phyloP scores from a whole-genome alignment of 208 protist genomes.

The Spironucleus salmonicida region DNA sequence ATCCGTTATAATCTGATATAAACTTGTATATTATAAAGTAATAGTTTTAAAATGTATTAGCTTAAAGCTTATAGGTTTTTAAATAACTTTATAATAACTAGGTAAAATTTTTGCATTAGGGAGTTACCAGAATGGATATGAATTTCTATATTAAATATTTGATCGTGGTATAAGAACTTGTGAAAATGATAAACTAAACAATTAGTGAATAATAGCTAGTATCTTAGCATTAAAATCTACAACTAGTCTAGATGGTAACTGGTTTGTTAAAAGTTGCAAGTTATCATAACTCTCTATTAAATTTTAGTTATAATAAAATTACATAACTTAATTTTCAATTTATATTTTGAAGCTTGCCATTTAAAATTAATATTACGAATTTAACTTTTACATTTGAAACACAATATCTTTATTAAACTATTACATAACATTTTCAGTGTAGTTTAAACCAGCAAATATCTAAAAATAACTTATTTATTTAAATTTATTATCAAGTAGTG shows the following conservation, averaged over 20 bases:
- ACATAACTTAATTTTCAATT: too few species aligned
- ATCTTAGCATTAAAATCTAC: neutral
- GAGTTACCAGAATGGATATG: neutral
- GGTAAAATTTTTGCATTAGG: neutral
- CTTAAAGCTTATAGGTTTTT: neutral
- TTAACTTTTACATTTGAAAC: too few species aligned
- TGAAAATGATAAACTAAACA: neutral
- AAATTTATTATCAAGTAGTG: too few species aligned
- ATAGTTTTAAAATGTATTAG: neutral
- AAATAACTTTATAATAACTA: neutral
- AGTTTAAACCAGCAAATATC: too few species aligned
- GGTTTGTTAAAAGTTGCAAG: neutral
- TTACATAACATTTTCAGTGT: too few species aligned
- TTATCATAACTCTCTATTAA: neutral
- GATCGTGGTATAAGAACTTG: neutral
- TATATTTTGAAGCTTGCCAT: too few species aligned
- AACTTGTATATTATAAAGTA: neutral
- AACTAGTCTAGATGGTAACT: neutral
- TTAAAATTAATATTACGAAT: too few species aligned
- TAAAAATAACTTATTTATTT: too few species aligned
- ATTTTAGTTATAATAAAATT: neutral
- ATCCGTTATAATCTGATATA: conserved; percentile 9
- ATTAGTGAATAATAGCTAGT: neutral
- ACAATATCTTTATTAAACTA: too few species aligned
- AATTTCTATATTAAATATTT: neutral